Conservation (phyloP, 176 grass and related monocot species). For the Otatea glauca region DNA sequence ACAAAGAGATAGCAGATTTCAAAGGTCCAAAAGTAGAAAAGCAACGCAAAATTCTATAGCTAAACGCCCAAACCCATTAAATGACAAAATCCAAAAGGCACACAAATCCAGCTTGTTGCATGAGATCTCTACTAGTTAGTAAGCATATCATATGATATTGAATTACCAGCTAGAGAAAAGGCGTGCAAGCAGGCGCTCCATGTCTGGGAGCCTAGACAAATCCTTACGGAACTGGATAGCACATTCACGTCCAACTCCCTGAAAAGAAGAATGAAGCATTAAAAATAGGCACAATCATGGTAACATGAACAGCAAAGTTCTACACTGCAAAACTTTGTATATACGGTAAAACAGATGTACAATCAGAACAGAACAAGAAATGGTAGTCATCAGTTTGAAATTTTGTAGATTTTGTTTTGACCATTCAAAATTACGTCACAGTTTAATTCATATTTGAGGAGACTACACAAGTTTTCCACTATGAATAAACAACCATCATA, state of each 20-base stretch:
- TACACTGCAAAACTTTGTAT: background rate
- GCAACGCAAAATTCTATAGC: background rate
- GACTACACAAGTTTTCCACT: background rate
- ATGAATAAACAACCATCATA: constrained; percentile 11
- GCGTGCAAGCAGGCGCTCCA: constrained; percentile 85
- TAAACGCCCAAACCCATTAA: constrained; percentile 27
- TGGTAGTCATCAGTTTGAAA: constrained; percentile 15
- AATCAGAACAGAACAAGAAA: background rate
- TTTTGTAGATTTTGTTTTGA: constrained; percentile 7
- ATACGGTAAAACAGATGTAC: constrained; percentile 24
- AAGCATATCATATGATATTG: constrained; percentile 30
- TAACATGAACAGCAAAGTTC: constrained; percentile 18
- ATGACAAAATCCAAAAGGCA: constrained; percentile 29
- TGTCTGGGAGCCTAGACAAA: constrained; percentile 76
- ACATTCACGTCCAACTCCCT: constrained; percentile 66
- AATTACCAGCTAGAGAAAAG: constrained; percentile 91
- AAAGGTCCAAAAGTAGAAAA: constrained; percentile 29
- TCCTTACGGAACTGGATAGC: constrained; percentile 76
- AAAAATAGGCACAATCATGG: constrained; percentile 34
- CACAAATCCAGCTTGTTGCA: constrained; percentile 25
- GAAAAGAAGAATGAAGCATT: constrained; percentile 40
- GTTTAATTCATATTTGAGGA: constrained; percentile 23
- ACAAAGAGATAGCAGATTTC: constrained; percentile 7
- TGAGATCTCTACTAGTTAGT: constrained; percentile 20
- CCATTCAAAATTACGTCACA: constrained; percentile 22